A percentile compares a stretch with the other conserved stretches of the same genome.
These are phyloP conservation scores for Camellia sinensis DNA, from an alignment of 148 eudicot species.

Conservation along the genomic window DNA sequence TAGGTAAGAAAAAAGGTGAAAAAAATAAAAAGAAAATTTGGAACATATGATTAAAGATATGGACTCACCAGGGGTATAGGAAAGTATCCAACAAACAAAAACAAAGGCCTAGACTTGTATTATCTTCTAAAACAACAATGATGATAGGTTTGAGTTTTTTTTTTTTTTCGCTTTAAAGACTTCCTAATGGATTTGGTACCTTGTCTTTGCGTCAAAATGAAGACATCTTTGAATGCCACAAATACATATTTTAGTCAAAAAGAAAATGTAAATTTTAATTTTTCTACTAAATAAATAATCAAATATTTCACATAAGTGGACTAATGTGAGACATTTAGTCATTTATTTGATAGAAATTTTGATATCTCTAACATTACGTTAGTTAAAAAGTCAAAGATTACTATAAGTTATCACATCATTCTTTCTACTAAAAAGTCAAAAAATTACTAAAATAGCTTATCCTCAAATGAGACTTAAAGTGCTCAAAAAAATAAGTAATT, in stretches of 20 bases:
- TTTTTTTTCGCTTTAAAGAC: conserved; percentile 19
- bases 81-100: conserved; percentile 10
- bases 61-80: conserved; percentile 16
- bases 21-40: neutral
- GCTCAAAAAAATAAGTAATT: no score
- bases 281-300: no score
- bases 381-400: no score
- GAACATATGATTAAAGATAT: conserved; percentile 32
- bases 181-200: neutral
- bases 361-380: no score
- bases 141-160: conserved; percentile 25
- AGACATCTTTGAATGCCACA: conserved; percentile 16
- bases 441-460: no score
- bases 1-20: conserved; percentile 10
- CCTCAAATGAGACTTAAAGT: no score
- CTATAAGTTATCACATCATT: no score
- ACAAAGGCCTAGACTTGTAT: neutral
- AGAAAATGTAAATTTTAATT: neutral
- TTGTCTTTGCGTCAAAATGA: conserved; percentile 19
- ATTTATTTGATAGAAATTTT: no score
- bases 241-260: neutral
- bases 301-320: no score
- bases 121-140: conserved; percentile 29
- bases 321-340: no score
- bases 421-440: no score